Evolutionary conservation across 257 asterid species (phyloP).

Genomic region (Asclepias syriaca): DNA sequence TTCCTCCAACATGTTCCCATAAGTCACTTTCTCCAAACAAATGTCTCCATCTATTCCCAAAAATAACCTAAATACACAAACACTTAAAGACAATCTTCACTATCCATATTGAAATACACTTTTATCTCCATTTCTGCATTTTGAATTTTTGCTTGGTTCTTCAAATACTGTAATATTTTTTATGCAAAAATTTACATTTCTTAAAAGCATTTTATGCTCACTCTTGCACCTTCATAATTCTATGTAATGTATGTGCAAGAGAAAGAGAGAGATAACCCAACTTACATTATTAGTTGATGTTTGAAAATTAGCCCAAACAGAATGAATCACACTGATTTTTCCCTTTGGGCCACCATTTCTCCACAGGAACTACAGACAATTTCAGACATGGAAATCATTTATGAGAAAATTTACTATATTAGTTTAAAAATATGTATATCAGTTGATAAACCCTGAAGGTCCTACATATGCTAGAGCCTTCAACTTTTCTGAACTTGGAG

Average conservation of each 20-base stretch:
- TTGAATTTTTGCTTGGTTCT: not conserved
- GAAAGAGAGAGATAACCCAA: slow-evolving; percentile 4
- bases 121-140: not conserved
- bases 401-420: slow-evolving; percentile 9
- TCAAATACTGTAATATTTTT: not conserved
- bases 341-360: slow-evolving; percentile 63
- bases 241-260: no score
- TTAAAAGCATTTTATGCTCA: not conserved
- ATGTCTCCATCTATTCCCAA: slow-evolving; percentile 92
- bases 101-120: not conserved
- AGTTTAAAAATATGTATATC: slow-evolving; percentile 8
- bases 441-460: slow-evolving; percentile 12
- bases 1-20: slow-evolving; percentile 98
- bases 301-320: slow-evolving; percentile 96
- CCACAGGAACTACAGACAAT: slow-evolving; percentile 64
- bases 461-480: slow-evolving; percentile 75
- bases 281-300: slow-evolving; percentile 73
- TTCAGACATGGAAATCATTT: slow-evolving; percentile 18
- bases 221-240: not conserved
- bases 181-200: not conserved
- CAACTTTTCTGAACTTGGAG: slow-evolving; percentile 55
- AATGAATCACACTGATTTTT: slow-evolving; percentile 67
- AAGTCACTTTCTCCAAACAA: slow-evolving; percentile 85
- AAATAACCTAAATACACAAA: slow-evolving; percentile 53
- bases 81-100: not conserved